Base-by-base conservation (phyloP, 2,329 filamentous ascomycete species). In the Diplodia seriata region DNA sequence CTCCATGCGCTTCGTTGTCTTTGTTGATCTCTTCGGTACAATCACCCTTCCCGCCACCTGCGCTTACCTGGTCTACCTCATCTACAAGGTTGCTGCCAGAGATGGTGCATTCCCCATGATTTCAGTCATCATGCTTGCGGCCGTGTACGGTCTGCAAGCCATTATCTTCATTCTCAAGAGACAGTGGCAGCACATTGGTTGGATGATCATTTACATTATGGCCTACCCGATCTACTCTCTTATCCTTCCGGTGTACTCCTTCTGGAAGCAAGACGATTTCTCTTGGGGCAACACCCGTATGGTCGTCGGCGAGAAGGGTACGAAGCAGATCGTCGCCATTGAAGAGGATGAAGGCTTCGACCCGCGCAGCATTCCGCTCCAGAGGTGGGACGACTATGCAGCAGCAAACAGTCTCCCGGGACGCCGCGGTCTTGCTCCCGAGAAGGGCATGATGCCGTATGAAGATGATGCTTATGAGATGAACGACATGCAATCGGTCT, bases 231-330 rank as follows among this genome's bases (percentile, higher is more conserved):
- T 99, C 73, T 97, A 94, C 83, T 95, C 91, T 4, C 92, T 99
- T 74, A 77, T 96, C 70, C 86, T 99, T 14, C 95, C 95, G 0
- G 83, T 99, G 71, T 99, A 98, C 83, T 97, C 94, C 0, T 99
- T 99, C 90, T 99, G 95, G 95, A 97, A 97, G 81, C 94, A 97
- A 80, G 95, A 99, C 81, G 94, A 99, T 82, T 99, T 99, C 85
- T 90, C 90, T 1, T 99, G 95, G 95, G 95, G 95, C 85, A 98
- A 95, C 82, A 99, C 95, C 1, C 93, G 95, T 87, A 89, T 99
- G 71, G 95, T 99, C 72, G 91, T 98, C 72, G 94, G 93, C 69
- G 95, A 99, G 79, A 93, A 94, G 79, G 94, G 94, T 70, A 87
- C 87, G 77, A 97, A 97, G 83, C 89, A 97, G 76, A 84, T 97